Percentiles rank a stretch among this genome's conserved stretches.
Evolutionary conservation across 2,329 filamentous ascomycete genomes (phyloP).

Genomic region (Fusarium sp.): DNA sequence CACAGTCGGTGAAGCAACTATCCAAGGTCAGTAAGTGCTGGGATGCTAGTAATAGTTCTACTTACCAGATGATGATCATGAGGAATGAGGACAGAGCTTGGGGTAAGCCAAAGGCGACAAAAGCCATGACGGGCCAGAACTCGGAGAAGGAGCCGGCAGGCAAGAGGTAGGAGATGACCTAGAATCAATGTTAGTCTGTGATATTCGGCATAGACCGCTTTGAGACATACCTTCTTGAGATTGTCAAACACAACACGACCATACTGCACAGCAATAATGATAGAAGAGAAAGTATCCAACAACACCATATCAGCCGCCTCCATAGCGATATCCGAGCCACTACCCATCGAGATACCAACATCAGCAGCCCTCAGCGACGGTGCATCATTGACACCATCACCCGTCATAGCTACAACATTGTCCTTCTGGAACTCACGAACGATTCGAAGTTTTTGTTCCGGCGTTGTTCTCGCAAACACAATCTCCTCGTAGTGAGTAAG

Average conservation of each 20-base stretch:
- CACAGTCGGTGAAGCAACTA: constrained; percentile 79
- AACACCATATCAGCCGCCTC: constrained; percentile 84
- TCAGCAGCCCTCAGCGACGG: constrained; percentile 82
- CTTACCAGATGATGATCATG: constrained; percentile 71
- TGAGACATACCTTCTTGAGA: constrained; percentile 66
- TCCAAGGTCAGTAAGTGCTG: constrained; percentile 2
- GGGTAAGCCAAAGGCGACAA: constrained; percentile 74
- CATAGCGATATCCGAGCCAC: constrained; percentile 83
- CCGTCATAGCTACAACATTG: constrained; percentile 81
- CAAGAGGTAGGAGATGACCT: constrained; percentile 65
- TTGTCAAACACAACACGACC: constrained; percentile 83
- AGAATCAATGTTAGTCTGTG: fast-evolving
- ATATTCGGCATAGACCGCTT: fast-evolving
- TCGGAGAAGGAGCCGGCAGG: constrained; percentile 79
- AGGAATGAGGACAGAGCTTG: constrained; percentile 78
- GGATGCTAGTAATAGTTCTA: fast-evolving
- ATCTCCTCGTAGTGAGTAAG: constrained; percentile 74
- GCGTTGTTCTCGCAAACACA: constrained; percentile 77
- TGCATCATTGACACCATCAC: constrained; percentile 87
- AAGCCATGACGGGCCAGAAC: constrained; percentile 79
- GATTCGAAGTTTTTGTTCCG: constrained; percentile 81
- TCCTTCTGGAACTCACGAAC: constrained; percentile 76
- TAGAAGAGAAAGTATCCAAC: constrained; percentile 75
- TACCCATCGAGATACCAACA: constrained; percentile 82
- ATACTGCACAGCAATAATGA: constrained; percentile 76